Evolutionary conservation across 2,329 filamentous ascomycete species (phyloP).

Genomic region (Penicillium sp.): DNA sequence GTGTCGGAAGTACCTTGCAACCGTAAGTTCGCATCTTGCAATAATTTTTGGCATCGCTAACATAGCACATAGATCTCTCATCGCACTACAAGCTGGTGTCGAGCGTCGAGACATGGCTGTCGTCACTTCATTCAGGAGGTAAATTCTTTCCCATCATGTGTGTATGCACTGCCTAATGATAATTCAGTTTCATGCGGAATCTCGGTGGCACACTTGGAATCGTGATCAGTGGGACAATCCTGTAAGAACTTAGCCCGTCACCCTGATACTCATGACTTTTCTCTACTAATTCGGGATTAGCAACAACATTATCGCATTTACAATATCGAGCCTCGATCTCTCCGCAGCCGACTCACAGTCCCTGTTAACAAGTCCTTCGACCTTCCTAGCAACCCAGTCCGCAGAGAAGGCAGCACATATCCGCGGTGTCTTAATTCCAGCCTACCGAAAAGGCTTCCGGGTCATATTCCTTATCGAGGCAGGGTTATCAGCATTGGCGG

Average conservation of each 20-base stretch:
- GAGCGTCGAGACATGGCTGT: conserved; percentile 43
- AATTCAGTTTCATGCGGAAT: conserved; percentile 41
- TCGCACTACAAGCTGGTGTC: conserved; percentile 43
- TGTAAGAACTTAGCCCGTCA: conserved; percentile 27
- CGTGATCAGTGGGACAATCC: conserved; percentile 42
- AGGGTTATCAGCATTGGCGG: conserved; percentile 35
- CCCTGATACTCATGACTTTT: not conserved
- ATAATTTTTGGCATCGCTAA: not conserved
- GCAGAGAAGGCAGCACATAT: conserved; percentile 24
- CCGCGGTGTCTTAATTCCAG: conserved; percentile 32
- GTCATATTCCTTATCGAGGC: conserved; percentile 44
- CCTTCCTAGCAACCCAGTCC: conserved; percentile 29
- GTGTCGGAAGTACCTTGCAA: conserved; percentile 55
- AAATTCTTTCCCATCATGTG: not conserved
- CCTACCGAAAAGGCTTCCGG: conserved; percentile 41
- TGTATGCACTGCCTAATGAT: not conserved
- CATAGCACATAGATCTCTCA: conserved; percentile 25
- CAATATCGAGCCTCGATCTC: conserved; percentile 28
- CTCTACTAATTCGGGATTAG: conserved; percentile 11
- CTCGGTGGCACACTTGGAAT: conserved; percentile 44
- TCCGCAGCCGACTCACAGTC: conserved; percentile 19
- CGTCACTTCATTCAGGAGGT: conserved; percentile 40
- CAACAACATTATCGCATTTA: conserved; percentile 32
- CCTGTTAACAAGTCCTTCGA: conserved; percentile 33
- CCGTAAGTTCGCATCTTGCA: conserved; percentile 29